Conservation (phyloP, 169 alveolate species). For the Plasmodium chabaudi region DNA sequence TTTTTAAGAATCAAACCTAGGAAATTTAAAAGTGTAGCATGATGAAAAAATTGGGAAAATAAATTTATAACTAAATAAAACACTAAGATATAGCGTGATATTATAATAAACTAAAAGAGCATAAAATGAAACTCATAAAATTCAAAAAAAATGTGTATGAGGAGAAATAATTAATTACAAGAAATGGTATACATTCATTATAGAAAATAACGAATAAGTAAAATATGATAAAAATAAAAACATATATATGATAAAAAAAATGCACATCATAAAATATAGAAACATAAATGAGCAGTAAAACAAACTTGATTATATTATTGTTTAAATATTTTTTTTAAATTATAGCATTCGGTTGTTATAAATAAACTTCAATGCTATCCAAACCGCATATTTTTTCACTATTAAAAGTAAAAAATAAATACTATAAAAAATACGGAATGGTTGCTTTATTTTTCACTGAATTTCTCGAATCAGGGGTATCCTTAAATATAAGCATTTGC, state of each 20-base stretch:
- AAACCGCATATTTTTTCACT: no score
- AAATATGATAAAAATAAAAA: neutral
- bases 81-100: neutral
- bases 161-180: no score
- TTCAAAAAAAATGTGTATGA: neutral
- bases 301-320: no score
- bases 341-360: no score
- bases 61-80: slow-evolving; percentile 3
- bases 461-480: slow-evolving; percentile 66
- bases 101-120: neutral
- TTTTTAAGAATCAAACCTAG: slow-evolving; percentile 31
- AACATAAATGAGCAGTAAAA: no score
- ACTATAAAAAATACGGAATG: slow-evolving; percentile 60
- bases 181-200: neutral
- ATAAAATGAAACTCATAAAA: neutral
- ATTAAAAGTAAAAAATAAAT: neutral
- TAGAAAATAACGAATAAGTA: neutral
- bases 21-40: neutral
- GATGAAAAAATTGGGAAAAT: neutral
- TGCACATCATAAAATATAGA: no score
- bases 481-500: slow-evolving; percentile 67
- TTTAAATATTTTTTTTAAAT: no score
- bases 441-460: slow-evolving; percentile 73
- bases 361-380: no score
- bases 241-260: no score